phyloP scores from a whole-genome alignment of 1,139 yeast species.

The Blastobotrys elegans region DNA sequence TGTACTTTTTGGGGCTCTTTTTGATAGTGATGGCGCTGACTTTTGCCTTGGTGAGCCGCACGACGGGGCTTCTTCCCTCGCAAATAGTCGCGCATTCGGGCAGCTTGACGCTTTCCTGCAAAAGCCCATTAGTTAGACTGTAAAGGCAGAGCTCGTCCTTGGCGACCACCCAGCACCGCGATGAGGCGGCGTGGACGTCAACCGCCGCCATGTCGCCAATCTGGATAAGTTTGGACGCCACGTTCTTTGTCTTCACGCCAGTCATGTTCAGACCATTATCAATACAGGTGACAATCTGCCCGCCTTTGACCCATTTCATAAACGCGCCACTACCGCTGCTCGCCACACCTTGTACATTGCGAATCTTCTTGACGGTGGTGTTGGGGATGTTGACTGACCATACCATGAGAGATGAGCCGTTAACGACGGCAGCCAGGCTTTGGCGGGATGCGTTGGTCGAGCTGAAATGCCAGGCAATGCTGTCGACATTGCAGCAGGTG shows the following conservation, averaged over 20 bases:
- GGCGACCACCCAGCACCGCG: slow-evolving; percentile 8
- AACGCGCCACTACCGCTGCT: neutral
- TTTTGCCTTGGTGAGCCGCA: slow-evolving; percentile 6
- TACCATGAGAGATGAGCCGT: neutral
- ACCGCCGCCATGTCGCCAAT: neutral
- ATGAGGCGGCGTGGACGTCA: slow-evolving; percentile 5
- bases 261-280: neutral
- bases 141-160: slow-evolving; percentile 7
- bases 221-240: neutral
- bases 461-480: slow-evolving; percentile 11
- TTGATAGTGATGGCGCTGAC: slow-evolving; percentile 11
- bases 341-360: neutral
- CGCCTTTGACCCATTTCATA: slow-evolving; percentile 11
- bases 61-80: slow-evolving; percentile 3
- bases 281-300: slow-evolving; percentile 2
- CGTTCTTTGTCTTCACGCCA: slow-evolving; percentile 9
- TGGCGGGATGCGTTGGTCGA: slow-evolving; percentile 3
- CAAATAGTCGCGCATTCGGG: slow-evolving; percentile 9
- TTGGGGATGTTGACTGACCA: slow-evolving; percentile 12
- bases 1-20: slow-evolving; percentile 2
- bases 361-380: slow-evolving; percentile 2
- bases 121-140: neutral
- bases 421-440: slow-evolving; percentile 1
- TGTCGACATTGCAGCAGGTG: slow-evolving; percentile 1
- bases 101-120: slow-evolving; percentile 8